Evolutionary conservation across 345 rosid genomes (phyloP), one percentile per base, ranked within the genome.

Genomic region (Aquilaria malaccensis): DNA sequence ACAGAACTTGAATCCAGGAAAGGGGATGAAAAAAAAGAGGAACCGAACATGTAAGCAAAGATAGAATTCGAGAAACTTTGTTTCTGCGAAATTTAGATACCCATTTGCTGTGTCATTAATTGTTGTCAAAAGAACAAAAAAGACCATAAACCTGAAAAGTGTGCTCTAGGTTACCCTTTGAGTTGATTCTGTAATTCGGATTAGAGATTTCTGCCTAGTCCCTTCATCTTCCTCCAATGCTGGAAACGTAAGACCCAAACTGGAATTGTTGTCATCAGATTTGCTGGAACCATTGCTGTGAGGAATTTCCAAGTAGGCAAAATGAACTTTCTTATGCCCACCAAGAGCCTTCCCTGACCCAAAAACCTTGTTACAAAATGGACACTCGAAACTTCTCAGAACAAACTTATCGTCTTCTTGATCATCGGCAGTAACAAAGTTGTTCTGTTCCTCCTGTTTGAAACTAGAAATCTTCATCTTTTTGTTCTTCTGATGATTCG

Each of bases 291-390:
- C 64, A 10, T 60, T 57, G 60, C n/a, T 37, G 43, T 37, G 43
- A 37, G 43, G 43, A 37, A 37, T 37, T 37, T 37, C 43, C 43
- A 37, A 37, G 66, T 49, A 1, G 69, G 9, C 9, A 45, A 13
- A 13, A 68, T 75, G 79, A 30, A 74, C 58, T 67, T 74, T 71
- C 50, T 75, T 75, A 56, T 75, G 79, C 2, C 76, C 79, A 48
- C 79, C 79, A 29, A 71, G 49, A 37, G 79, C 79, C 71, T 75
- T 73, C 12, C 76, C 79, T 6, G 79, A 75, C 11, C 68, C 61
- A 55, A 75, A 75, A 6, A 71, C 75, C 57, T 70, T 67, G 29
- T 43, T 55, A 58, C 79, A 75, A 51, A 59, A 67, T 1, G 72
- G 76, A 49, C 79, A 75, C 63, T 67, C 63, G 33, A 63, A 65